These are phyloP conservation scores for Tylopilus intermedius DNA, from an alignment of 768 basidiomycete genomes.

Conservation along the genomic window DNA sequence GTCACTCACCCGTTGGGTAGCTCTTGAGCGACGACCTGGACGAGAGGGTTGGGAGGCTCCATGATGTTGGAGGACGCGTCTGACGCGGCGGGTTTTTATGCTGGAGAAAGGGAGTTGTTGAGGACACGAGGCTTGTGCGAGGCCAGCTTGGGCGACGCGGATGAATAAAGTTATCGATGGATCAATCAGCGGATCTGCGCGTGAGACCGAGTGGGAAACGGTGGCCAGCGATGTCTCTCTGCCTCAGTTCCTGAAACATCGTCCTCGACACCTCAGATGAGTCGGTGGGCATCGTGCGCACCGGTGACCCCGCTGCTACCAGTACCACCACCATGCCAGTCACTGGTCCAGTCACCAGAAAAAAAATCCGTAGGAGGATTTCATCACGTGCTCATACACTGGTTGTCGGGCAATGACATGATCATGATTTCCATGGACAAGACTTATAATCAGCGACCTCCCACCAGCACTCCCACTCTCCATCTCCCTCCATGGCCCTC, in stretches of 20 bases:
- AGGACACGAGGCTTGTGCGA: conserved; percentile 11
- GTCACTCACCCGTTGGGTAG: conserved; percentile 11
- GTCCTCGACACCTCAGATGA: too few relatives aligned
- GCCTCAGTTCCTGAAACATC: too few relatives aligned
- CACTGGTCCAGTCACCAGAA: too few relatives aligned
- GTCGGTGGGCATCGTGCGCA: too few relatives aligned
- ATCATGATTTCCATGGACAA: neutral
- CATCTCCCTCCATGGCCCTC: conserved; percentile 21
- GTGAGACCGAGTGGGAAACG: neutral
- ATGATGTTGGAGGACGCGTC: neutral
- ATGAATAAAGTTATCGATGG: neutral
- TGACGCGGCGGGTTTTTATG: neutral
- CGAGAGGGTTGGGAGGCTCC: neutral
- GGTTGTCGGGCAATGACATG: neutral
- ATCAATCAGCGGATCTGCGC: neutral
- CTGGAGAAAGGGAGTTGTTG: neutral
- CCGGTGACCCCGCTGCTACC: too few relatives aligned
- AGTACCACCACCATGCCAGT: too few relatives aligned
- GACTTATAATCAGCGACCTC: conserved; percentile 7
- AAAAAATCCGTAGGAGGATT: neutral
- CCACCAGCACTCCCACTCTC: neutral
- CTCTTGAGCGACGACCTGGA: conserved; percentile 12
- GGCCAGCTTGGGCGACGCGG: neutral
- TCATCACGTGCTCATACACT: neutral
- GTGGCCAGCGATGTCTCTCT: too few relatives aligned